Evolutionary conservation across 768 basidiomycete species (phyloP).

Genomic region (Leucocoprinus sp.): DNA sequence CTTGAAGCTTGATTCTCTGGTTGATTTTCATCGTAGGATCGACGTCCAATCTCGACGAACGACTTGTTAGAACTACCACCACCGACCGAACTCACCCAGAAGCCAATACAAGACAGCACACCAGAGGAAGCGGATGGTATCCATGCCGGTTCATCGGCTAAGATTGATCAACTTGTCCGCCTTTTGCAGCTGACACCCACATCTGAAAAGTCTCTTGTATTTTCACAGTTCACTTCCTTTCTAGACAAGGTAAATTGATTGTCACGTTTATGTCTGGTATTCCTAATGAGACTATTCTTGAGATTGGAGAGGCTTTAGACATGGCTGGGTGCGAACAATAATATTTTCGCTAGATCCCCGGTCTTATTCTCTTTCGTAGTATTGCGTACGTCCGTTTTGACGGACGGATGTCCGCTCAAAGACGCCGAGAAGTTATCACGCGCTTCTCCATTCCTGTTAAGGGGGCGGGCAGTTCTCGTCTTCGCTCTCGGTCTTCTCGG

Average conservation of each 20-base stretch:
- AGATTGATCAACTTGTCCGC: slow-evolving; percentile 75
- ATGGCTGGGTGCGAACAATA: slow-evolving; percentile 43
- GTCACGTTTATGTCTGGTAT: neutral
- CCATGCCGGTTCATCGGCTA: slow-evolving; percentile 62
- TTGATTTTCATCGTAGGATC: slow-evolving; percentile 43
- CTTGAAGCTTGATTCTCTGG: neutral
- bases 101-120: slow-evolving; percentile 32
- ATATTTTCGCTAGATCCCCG: neutral
- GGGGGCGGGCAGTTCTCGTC: slow-evolving; percentile 12
- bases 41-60: slow-evolving; percentile 43
- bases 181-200: slow-evolving; percentile 60
- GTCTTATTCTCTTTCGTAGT: slow-evolving; percentile 24
- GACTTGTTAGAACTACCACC: slow-evolving; percentile 59
- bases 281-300: neutral
- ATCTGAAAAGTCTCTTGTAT: slow-evolving; percentile 77
- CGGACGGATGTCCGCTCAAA: slow-evolving; percentile 75
- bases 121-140: slow-evolving; percentile 31
- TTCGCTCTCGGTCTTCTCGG: neutral
- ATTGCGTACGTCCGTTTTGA: slow-evolving; percentile 79
- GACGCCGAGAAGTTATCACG: slow-evolving; percentile 69
- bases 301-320: slow-evolving; percentile 68
- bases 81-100: slow-evolving; percentile 63
- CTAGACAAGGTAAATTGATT: slow-evolving; percentile 54
- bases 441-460: slow-evolving; percentile 65
- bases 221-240: slow-evolving; percentile 86